These are phyloP conservation scores for Backusella mclennaniae DNA, from an alignment of 192 early-diverging fungal species.

Conservation along the genomic window DNA sequence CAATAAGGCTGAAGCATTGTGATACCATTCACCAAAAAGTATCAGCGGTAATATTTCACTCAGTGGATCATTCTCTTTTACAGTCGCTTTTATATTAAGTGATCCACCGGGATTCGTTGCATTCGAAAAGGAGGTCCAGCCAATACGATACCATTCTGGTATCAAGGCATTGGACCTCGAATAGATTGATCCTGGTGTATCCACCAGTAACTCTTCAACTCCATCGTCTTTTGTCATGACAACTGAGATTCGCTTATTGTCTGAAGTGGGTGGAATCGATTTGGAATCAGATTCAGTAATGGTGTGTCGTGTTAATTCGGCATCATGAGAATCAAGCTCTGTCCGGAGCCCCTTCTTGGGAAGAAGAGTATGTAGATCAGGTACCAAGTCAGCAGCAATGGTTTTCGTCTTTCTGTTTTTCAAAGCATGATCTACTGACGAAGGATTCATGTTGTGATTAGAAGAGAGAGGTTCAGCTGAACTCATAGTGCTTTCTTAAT, in stretches of 20 bases:
- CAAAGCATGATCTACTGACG: background rate
- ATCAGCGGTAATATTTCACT: constrained; percentile 20
- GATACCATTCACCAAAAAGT: constrained; percentile 37
- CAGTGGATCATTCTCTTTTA: constrained; percentile 2
- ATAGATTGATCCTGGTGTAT: constrained; percentile 4
- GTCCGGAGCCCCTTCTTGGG: constrained; percentile 18
- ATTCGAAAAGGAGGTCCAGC: constrained; percentile 22
- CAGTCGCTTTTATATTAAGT: constrained; percentile 8
- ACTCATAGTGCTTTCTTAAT: constrained; percentile 6
- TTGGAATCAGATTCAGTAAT: constrained; percentile 24
- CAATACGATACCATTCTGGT: constrained; percentile 29
- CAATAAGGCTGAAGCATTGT: constrained; percentile 29
- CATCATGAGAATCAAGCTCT: constrained; percentile 26
- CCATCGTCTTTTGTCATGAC: background rate
- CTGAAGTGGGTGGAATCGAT: background rate
- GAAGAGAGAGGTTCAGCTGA: background rate
- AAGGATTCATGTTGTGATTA: background rate
- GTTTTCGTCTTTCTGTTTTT: background rate
- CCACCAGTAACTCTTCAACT: background rate
- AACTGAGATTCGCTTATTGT: background rate
- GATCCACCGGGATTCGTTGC: constrained; percentile 13
- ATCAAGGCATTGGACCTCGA: background rate
- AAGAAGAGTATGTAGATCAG: constrained; percentile 10
- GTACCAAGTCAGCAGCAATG: constrained; percentile 29
- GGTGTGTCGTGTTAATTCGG: constrained; percentile 1